Evolutionary conservation across 1,284 basidiomycete species (phyloP), one percentile per base, ranked within the genome.

Genomic region (Cystobasidium pallidum): DNA sequence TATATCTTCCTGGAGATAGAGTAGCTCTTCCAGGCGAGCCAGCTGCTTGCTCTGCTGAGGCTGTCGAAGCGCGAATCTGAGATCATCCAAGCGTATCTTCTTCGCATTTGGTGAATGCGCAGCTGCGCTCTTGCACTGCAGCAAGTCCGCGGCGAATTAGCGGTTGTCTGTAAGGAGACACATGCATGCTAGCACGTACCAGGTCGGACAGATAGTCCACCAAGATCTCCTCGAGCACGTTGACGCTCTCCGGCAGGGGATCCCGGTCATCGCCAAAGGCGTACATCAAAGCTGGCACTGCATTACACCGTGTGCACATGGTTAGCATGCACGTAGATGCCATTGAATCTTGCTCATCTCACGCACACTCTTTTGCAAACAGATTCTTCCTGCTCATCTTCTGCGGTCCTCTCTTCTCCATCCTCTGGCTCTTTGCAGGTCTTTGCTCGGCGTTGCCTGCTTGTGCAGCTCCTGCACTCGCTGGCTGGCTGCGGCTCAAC

Each of bases 261-360:
- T 92, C 90, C 21, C 90, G 86, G 78, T 92, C 91, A 79, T 96
- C 93, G 21, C 93, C 93, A 80, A 94, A 96, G n/a, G 91, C 92
- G 78, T 93, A 95, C 92, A 95, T 94, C 66, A 95, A 83, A 72
- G 86, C 89, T 75, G 89, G 88, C 72, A 95, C 91, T 94, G 75
- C 19, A 59, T 11, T 4, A n/a, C 7, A 15, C 43, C 8, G 43
- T 8, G 43, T 19, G n/a, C n/a, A n/a, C 43, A 45, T 19, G n/a
- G 43, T n/a, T 17, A 45, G 43, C 6, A 45, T 45, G 43, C 4
- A 8, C 3, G 3, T 19, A 15, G 11, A 15, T 15, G 8, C 43
- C 43, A 45, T 6, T 19, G 43, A 7, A 13, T 6, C 6, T 13
- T 39, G 13, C 36, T 39, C n/a, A n/a, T 39, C 43, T 15, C 43